Percentiles rank a stretch among this genome's conserved stretches.
These are phyloP conservation scores for Vicia sativa DNA, from an alignment of 306 rosid genomes.

Conservation along the genomic window DNA sequence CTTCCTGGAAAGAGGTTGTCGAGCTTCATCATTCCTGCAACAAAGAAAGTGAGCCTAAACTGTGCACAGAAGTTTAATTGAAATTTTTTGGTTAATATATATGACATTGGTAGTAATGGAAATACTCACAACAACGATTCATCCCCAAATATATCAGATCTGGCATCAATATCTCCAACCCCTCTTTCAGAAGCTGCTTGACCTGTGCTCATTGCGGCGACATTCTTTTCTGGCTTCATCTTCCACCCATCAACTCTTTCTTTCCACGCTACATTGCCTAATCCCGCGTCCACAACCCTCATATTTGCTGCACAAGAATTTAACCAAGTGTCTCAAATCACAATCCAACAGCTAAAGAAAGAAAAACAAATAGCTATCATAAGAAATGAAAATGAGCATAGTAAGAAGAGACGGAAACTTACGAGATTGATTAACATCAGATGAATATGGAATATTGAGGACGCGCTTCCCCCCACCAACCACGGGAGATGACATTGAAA, in stretches of 20 bases:
- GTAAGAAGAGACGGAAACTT: constrained; percentile 27
- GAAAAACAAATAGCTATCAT: constrained; percentile 19
- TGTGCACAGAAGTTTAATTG: neutral
- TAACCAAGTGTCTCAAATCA: constrained; percentile 37
- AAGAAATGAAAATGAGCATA: constrained; percentile 7
- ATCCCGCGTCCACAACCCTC: constrained; percentile 73
- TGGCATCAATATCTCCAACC: constrained; percentile 85
- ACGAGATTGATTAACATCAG: constrained; percentile 86
- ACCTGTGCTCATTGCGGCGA: constrained; percentile 81
- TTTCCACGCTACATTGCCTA: constrained; percentile 95
- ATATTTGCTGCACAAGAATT: constrained; percentile 61
- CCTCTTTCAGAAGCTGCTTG: constrained; percentile 89
- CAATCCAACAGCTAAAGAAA: constrained; percentile 26
- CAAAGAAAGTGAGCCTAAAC: constrained; percentile 13
- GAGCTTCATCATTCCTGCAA: constrained; percentile 88
- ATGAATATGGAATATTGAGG: constrained; percentile 63
- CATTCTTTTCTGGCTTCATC: constrained; percentile 91
- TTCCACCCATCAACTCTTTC: constrained; percentile 99
- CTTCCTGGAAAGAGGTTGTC: constrained; percentile 95
- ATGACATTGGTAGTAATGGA: neutral
- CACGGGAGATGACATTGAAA: constrained; percentile 87
- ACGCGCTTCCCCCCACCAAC: constrained; percentile 66
- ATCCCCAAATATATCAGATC: constrained; percentile 78
- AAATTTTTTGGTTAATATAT: neutral
- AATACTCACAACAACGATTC: constrained; percentile 78